A percentile compares a stretch with the other conserved stretches of the same genome.
Evolutionary conservation across 805 yeast species (phyloP).

Genomic region (Groenewaldozyma tartarivorans): DNA sequence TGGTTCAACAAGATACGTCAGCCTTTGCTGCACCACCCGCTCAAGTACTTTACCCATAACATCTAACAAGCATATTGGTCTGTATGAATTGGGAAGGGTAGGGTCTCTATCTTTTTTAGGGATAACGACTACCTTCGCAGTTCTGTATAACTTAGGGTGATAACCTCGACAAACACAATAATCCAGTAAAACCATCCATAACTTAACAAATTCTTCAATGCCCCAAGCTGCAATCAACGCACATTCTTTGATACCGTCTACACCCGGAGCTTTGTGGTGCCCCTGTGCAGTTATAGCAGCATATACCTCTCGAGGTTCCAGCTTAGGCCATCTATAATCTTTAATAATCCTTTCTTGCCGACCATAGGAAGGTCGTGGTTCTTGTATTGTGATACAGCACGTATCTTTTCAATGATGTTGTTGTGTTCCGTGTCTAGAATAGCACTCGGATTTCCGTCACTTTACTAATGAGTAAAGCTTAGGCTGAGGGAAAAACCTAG

Average conservation of each 20-base stretch:
- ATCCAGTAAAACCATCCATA: background rate
- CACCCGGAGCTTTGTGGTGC: background rate
- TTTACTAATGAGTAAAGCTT: too few relatives aligned
- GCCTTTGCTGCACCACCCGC: conserved; percentile 2
- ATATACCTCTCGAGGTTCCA: background rate
- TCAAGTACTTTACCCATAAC: conserved; percentile 4
- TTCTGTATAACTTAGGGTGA: background rate
- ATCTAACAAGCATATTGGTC: conserved; percentile 2
- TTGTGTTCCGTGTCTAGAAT: too few relatives aligned
- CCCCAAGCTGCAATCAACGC: background rate
- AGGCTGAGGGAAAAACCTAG: too few relatives aligned
- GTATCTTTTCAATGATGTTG: too few relatives aligned
- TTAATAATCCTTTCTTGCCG: background rate
- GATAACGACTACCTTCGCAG: background rate
- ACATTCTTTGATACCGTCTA: background rate
- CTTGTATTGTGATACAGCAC: too few relatives aligned
- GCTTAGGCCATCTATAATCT: background rate
- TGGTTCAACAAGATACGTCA: background rate
- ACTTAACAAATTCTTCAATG: background rate
- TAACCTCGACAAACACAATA: background rate
- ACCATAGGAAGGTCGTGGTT: too few relatives aligned
- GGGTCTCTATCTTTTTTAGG: background rate
- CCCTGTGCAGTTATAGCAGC: background rate
- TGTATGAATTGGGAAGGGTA: background rate
- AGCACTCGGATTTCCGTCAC: too few relatives aligned